Percentiles rank a stretch among this genome's conserved stretches.
Conservation (phyloP, 1,284 basidiomycete species). For the Ceratobasidium sp. region DNA sequence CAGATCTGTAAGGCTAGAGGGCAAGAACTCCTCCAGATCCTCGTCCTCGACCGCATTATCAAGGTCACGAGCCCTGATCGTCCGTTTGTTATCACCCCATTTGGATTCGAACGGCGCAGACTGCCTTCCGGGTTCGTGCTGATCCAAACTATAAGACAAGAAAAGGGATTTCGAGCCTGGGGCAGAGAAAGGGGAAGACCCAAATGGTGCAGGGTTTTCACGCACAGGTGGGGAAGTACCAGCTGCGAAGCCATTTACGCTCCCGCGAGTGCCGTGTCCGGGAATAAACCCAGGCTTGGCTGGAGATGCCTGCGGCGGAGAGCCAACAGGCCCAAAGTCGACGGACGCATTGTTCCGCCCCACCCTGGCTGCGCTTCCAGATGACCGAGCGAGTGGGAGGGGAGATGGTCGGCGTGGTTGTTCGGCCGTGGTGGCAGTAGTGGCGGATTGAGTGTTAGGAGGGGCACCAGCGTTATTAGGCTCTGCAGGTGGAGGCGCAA, state of each 20-base stretch:
- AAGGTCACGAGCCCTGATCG: slow-evolving; percentile 44
- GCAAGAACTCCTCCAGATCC: slow-evolving; percentile 85
- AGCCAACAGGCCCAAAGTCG: slow-evolving; percentile 76
- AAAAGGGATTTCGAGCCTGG: slow-evolving; percentile 67
- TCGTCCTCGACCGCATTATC: slow-evolving; percentile 66
- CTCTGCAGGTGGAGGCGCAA: slow-evolving; percentile 31
- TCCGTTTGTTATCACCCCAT: slow-evolving; percentile 41
- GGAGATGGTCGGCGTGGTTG: slow-evolving; percentile 48
- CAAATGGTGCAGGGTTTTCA: slow-evolving; percentile 36
- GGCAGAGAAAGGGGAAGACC: slow-evolving; percentile 69
- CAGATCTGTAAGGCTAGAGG: slow-evolving; percentile 84
- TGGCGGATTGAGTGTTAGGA: neutral
- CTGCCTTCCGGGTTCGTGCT: slow-evolving; percentile 43
- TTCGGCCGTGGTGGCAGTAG: slow-evolving; percentile 15
- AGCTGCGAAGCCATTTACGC: slow-evolving; percentile 57
- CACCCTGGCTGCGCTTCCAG: slow-evolving; percentile 6
- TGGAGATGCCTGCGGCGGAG: slow-evolving; percentile 61
- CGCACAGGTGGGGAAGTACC: slow-evolving; percentile 54
- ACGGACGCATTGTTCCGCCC: slow-evolving; percentile 48
- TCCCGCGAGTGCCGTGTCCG: slow-evolving; percentile 30
- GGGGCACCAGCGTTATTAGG: slow-evolving; percentile 6
- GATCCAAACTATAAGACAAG: slow-evolving; percentile 52
- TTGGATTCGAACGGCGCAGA: slow-evolving; percentile 32
- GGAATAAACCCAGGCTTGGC: slow-evolving; percentile 36
- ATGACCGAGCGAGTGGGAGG: slow-evolving; percentile 59